Conservation (phyloP, 163 green algal species). For the Scenedesmus sp. region DNA sequence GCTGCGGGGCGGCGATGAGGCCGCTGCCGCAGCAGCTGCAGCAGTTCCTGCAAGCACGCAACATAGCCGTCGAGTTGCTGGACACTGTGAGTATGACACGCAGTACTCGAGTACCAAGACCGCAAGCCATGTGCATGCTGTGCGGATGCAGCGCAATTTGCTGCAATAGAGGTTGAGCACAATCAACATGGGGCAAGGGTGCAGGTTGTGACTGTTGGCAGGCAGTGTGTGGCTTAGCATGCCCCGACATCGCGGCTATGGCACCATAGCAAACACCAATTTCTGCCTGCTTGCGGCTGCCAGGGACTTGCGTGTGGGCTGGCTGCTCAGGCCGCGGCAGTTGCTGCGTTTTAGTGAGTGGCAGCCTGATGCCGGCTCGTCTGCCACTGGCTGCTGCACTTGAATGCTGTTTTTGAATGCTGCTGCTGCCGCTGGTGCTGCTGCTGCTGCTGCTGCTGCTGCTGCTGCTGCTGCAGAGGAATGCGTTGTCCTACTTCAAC, state of each 20-base stretch:
- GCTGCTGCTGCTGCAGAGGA: constrained; percentile 56
- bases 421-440: background rate
- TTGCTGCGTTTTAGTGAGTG: no score
- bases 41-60: background rate
- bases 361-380: background rate
- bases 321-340: background rate
- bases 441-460: background rate
- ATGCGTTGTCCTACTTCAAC: constrained; percentile 74
- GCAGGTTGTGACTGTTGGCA: no score
- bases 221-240: no score
- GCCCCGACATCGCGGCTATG: no score
- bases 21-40: constrained; percentile 14
- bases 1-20: constrained; percentile 12
- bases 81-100: constrained; percentile 26
- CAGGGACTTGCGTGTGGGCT: background rate
- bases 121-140: no score
- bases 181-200: no score
- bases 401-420: background rate
- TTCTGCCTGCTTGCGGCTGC: no score
- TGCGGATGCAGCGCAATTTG: no score
- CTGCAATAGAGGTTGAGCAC: no score
- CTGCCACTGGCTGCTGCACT: background rate
- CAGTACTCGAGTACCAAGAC: no score
- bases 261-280: no score
- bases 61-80: constrained; percentile 45